phyloP scores from a whole-genome alignment of 1,139 yeast genomes.

The Yamadazyma taylorii region DNA sequence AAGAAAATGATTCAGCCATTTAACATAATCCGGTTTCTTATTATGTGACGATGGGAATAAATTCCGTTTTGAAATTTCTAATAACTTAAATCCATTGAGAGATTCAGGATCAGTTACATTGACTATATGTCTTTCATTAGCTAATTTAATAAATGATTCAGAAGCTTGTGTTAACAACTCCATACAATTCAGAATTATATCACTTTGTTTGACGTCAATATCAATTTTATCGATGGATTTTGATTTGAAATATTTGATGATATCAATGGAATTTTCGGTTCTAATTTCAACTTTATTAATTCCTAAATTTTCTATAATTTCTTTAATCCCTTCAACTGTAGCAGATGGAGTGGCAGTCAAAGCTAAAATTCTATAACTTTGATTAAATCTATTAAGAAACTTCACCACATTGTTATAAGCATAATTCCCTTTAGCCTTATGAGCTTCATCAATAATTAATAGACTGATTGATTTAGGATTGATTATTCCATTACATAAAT shows the following conservation, averaged over 20 bases:
- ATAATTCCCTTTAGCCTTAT: slow-evolving; percentile 85
- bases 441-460: slow-evolving; percentile 93
- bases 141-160: slow-evolving; percentile 61
- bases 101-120: slow-evolving; percentile 63
- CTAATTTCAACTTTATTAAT: slow-evolving; percentile 82
- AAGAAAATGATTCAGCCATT: slow-evolving; percentile 67
- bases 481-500: slow-evolving; percentile 68
- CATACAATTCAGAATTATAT: slow-evolving; percentile 47
- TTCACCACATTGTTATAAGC: slow-evolving; percentile 83
- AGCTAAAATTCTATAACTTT: slow-evolving; percentile 74
- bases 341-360: slow-evolving; percentile 96
- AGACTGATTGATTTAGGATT: slow-evolving; percentile 76
- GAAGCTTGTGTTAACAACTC: slow-evolving; percentile 51
- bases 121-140: slow-evolving; percentile 62
- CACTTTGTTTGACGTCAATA: slow-evolving; percentile 56
- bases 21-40: slow-evolving; percentile 49
- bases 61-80: slow-evolving; percentile 65
- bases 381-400: slow-evolving; percentile 60
- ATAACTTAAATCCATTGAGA: slow-evolving; percentile 70
- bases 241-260: slow-evolving; percentile 73
- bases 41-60: slow-evolving; percentile 51
- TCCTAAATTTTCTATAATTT: slow-evolving; percentile 66
- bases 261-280: slow-evolving; percentile 82
- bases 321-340: slow-evolving; percentile 85
- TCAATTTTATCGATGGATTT: slow-evolving; percentile 61